Conservation (phyloP, 2,329 filamentous ascomycete genomes). For the Colletotrichum sp. region DNA sequence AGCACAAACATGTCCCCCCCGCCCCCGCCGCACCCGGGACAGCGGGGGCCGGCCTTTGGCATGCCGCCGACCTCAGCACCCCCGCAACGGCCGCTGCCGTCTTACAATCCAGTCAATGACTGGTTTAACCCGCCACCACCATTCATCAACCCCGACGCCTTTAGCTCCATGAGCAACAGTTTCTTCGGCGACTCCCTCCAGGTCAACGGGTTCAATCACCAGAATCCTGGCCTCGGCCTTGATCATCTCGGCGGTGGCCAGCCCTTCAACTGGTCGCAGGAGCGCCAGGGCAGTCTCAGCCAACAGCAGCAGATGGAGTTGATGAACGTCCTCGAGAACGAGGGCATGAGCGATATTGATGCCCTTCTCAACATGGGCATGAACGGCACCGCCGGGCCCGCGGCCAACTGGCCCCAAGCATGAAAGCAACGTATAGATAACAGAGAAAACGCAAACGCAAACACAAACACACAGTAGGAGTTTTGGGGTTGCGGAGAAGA, state of each 20-base stretch:
- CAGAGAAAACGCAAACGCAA: not conserved
- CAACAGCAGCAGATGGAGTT: constrained; percentile 84
- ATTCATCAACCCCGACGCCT: constrained; percentile 58
- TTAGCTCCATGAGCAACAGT: constrained; percentile 44
- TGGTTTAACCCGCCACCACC: constrained; percentile 61
- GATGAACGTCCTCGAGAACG: constrained; percentile 78
- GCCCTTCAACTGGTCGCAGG: constrained; percentile 39
- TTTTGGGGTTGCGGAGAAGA: not conserved
- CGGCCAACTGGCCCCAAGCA: constrained; percentile 2
- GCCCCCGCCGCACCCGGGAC: constrained; percentile 22
- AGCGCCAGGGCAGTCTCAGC: constrained; percentile 72
- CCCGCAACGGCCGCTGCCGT: constrained; percentile 48
- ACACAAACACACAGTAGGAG: not conserved
- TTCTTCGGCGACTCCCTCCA: constrained; percentile 43
- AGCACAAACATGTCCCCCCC: constrained; percentile 35
- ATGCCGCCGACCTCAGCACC: constrained; percentile 39
- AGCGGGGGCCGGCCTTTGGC: constrained; percentile 37
- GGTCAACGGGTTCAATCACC: constrained; percentile 13
- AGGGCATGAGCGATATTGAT: constrained; percentile 67
- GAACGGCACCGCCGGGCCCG: not conserved
- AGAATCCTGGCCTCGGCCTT: constrained; percentile 33
- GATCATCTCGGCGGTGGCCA: constrained; percentile 25
- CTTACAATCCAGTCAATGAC: constrained; percentile 41
- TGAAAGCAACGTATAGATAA: not conserved
- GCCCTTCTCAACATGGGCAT: constrained; percentile 54